Evolutionary conservation across 495 filamentous ascomycete species (phyloP), one percentile per base, ranked within the genome.

Genomic region (Bryoglossum gracile): DNA sequence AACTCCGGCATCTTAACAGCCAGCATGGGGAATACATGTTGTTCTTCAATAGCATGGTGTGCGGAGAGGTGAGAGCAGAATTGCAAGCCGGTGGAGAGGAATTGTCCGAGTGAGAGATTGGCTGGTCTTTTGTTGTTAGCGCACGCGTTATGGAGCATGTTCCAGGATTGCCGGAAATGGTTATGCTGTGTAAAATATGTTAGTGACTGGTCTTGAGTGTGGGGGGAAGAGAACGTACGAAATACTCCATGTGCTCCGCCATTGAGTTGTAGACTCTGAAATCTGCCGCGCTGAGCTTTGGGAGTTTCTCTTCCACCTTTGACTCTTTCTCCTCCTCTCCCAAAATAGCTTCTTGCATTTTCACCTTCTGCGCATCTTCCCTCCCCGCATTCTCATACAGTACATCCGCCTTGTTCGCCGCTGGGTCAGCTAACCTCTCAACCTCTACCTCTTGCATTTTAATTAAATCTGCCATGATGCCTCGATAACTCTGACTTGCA

Each of bases 1-100:
- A 95, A 96, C 42, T 82, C 81, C 6, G 90, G 86, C 89, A 95
- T 95, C 54, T 77, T 81, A 38, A 64, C 66, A 18, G 83, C 87
- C 9, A 96, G 73, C 3, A 83, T 50, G 13, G 89, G 89, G 63
- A 92, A 92, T 32, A 96, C 71, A 57, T 89, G 80, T 18, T 71
- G 69, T 62, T 96, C 90, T 64, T 96, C 89, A 55, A 95, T 90
- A 28, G 61, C 66, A 67, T 96, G 89, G 71, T 96, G 89, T 46
- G 80, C 66, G 25, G 79, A 72, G 2, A 96, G 76, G 45, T 85
- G 78, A 4, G 70, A 68, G 44, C 74, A 72, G 64, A 95, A 89
- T 5, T 77, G 62, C 4, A 85, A 63, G 2, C 81, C 84, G 18
- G 71, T 71, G 59, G 66, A 61, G 53, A 90, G 64, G 61, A 91